These are phyloP conservation scores for Cryptococcus deneoformans DNA, from an alignment of 1,284 basidiomycete genomes.

Conservation along the genomic window DNA sequence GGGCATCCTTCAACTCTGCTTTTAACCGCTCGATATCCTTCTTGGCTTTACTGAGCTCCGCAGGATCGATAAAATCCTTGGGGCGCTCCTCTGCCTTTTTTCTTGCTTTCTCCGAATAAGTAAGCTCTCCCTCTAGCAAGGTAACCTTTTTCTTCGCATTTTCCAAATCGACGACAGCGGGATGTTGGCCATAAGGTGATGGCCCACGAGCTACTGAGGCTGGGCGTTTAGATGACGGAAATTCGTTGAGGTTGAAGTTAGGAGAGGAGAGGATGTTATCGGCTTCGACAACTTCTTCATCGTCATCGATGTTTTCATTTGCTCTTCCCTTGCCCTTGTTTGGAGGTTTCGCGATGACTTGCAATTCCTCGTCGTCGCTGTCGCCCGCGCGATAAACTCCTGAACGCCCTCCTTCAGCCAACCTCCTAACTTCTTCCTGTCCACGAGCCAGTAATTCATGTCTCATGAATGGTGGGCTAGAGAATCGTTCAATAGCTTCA, in stretches of 20 bases:
- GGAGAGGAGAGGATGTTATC: too few relatives aligned
- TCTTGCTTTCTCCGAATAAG: too few relatives aligned
- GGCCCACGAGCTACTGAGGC: too few relatives aligned
- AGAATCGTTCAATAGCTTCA: conserved; percentile 19
- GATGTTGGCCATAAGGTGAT: too few relatives aligned
- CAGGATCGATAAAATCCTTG: too few relatives aligned
- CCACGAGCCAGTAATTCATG: background rate
- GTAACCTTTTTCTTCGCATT: background rate
- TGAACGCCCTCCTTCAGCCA: background rate
- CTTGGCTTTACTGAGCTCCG: background rate
- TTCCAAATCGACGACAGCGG: background rate
- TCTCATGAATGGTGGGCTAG: conserved; percentile 10
- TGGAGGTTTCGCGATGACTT: background rate
- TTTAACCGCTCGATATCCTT: background rate
- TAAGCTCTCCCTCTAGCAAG: too few relatives aligned
- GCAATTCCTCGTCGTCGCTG: background rate
- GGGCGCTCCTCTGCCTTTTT: too few relatives aligned
- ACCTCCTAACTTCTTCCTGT: background rate
- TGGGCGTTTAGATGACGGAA: too few relatives aligned
- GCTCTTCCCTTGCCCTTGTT: background rate
- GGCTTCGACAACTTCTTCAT: background rate
- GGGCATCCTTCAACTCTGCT: background rate
- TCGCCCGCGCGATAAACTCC: too few relatives aligned
- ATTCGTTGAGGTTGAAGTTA: too few relatives aligned
- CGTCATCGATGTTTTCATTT: conserved; percentile 1